phyloP scores from a whole-genome alignment of 257 asterid species.

The Marsdenia floribunda region DNA sequence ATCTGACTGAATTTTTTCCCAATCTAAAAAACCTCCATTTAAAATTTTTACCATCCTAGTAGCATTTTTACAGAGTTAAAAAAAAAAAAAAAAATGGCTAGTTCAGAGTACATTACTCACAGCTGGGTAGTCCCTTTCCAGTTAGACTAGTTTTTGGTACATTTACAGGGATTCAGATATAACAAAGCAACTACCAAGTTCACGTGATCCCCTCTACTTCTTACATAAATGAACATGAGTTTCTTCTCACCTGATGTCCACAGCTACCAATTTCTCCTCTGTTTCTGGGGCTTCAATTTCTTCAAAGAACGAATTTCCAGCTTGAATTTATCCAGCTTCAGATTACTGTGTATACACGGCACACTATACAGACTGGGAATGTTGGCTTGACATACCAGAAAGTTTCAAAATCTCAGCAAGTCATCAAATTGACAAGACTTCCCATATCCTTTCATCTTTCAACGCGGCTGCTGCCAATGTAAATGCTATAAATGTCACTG shows the following conservation, averaged over 20 bases:
- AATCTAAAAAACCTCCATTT: background rate
- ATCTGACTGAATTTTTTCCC: background rate
- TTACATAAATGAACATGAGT: background rate
- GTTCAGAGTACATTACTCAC: background rate
- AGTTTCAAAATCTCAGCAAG: background rate
- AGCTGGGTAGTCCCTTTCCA: background rate
- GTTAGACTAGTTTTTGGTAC: background rate
- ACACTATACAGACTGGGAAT: background rate
- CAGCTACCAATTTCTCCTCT: background rate
- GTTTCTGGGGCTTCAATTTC: background rate
- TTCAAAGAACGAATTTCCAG: background rate
- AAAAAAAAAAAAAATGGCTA: background rate
- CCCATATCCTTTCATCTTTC: background rate
- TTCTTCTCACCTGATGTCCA: background rate
- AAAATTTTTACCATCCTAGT: background rate
- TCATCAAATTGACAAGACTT: background rate
- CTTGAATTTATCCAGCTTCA: background rate
- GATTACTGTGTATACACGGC: background rate
- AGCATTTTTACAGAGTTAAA: background rate
- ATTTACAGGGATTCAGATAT: background rate
- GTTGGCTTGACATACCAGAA: background rate
- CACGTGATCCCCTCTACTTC: background rate
- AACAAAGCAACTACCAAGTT: background rate
- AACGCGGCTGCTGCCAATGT: slow-evolving; percentile 27
- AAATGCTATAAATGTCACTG: slow-evolving; percentile 68